These are phyloP conservation scores for Sphagnurus paluster DNA, from an alignment of 1,284 basidiomycete species.

Conservation along the genomic window DNA sequence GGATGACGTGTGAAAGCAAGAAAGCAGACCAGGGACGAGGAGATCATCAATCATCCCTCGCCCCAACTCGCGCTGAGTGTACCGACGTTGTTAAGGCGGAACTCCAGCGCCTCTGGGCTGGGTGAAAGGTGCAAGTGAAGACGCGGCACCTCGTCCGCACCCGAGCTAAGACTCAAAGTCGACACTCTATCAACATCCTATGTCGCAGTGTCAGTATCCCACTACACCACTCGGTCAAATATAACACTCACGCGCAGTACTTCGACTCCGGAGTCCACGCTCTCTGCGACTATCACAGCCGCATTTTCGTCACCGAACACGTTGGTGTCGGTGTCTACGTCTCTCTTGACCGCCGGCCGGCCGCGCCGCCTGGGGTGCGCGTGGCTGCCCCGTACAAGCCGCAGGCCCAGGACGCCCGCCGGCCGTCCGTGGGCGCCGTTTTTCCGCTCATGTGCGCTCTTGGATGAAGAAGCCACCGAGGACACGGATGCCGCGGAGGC, in stretches of 20 bases:
- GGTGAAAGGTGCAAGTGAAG: constrained; percentile 11
- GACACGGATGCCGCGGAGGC: constrained; percentile 7
- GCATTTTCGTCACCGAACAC: no score
- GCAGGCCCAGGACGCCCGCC: constrained; percentile 16
- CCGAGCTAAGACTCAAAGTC: not conserved
- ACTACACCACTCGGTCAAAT: no score
- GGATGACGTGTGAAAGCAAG: not conserved
- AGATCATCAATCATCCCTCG: constrained; percentile 10
- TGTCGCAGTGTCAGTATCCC: no score
- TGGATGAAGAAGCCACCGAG: not conserved
- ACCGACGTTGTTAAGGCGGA: constrained; percentile 17
- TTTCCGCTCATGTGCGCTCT: constrained; percentile 1
- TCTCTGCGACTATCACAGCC: no score
- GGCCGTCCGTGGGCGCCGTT: constrained; percentile 4
- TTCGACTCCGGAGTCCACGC: no score
- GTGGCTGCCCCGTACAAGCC: constrained; percentile 11
- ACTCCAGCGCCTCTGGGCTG: constrained; percentile 11
- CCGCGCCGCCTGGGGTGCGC: constrained; percentile 9
- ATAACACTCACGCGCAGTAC: no score
- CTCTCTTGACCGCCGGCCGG: constrained; percentile 10
- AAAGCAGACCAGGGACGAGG: not conserved
- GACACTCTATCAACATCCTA: not conserved
- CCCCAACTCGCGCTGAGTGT: constrained; percentile 17
- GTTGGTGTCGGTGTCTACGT: not conserved
- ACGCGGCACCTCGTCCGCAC: not conserved